Base-by-base conservation (phyloP, 306 rosid genomes). In the Nissolia schottii region DNA sequence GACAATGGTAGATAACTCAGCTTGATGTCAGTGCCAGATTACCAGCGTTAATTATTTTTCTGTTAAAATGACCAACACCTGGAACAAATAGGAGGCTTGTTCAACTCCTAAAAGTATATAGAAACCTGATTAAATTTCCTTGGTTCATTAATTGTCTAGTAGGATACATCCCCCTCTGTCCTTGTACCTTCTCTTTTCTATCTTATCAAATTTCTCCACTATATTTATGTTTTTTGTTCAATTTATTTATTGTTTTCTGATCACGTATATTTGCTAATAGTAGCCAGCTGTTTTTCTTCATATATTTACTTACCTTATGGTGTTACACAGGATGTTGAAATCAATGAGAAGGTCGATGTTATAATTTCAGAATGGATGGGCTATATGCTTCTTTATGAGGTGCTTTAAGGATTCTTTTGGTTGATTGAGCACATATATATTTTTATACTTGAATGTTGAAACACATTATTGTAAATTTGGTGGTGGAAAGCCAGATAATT, bases 311-410 rank as follows among this genome's bases (percentile, higher is more conserved):
- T 25, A 22, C 43, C 27, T 15, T 62, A 22, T 73, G 14, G n/a
- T 43, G 54, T 54, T 84, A 79, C 89, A 79, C 89, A 90, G 96
- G 96, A 90, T 79, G 86, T 88, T 79, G 64, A 82, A 75, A 84
- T 88, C 70, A 80, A 83, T n/a, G 96, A 88, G 67, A 78, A 72
- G 79, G 93, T 86, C 24, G 96, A 90, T 81, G 96, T 90, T 63
- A 90, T 90, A 74, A 79, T 90, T 74, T 90, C 96, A 14, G 93
- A 90, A 77, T 90, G 93, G 96, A 90, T 88, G 93, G 96, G 96
- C 23, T 90, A 90, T 71, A 90, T 90, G 96, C 96, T 90, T 63
- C 83, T 90, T 11, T 86, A 90, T 20, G 96, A 90, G 96, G 96
- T 90, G 70, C 66, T 55, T 79, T 64, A 22, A 71, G 45, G 27